Base-by-base conservation (phyloP, 768 basidiomycete species). In the Psilocybe azurescens region DNA sequence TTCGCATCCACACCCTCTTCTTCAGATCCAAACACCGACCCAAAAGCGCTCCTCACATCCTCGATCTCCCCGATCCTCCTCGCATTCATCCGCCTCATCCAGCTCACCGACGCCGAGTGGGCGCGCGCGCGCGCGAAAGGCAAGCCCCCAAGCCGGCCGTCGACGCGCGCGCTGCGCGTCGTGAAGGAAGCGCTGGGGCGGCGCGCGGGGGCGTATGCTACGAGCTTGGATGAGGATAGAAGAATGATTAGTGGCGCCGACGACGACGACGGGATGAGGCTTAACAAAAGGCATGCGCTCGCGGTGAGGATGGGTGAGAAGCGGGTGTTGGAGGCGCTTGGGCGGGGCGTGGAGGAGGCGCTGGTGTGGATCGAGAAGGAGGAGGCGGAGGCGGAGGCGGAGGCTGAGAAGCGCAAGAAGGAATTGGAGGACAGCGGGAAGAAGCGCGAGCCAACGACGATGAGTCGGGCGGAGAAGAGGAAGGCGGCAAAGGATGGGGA, bases 231-330 rank as follows among this genome's bases (percentile, higher is more conserved):
- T 47, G 78, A 36, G 11, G 33, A 36, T 5, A 36, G 33, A 5
- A 7, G 11, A 7, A 36, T 36, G 7, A 36, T 36, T 11, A 5
- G 2, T 11, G 24, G 11, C 33, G 11, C 33, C 6, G 33, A 7
- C 2, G 33, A 24, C 20, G 20, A 20, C 24, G 33, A 36, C 33
- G 33, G 7, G 7, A 7, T 36, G 33, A 36, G 33, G 1, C 7
- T 36, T 11, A 36, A 36, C 2, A 36, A 36, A 36, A 79, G 78
- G 61, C 79, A 88, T 60, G 94, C 94, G 1, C 70, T 89, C 7
- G 75, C 91, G 50, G 92, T 95, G 11, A 83, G 94, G 38, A 71
- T 93, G 9, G 91, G 92, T 3, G 94, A 96, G 77, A 94, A 94
- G 75, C 76, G 83, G 24, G 87, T 95, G 11, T 68, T 95, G 57